These are phyloP conservation scores for Cynanchum wilfordii DNA, from an alignment of 257 asterid genomes.

Conservation along the genomic window DNA sequence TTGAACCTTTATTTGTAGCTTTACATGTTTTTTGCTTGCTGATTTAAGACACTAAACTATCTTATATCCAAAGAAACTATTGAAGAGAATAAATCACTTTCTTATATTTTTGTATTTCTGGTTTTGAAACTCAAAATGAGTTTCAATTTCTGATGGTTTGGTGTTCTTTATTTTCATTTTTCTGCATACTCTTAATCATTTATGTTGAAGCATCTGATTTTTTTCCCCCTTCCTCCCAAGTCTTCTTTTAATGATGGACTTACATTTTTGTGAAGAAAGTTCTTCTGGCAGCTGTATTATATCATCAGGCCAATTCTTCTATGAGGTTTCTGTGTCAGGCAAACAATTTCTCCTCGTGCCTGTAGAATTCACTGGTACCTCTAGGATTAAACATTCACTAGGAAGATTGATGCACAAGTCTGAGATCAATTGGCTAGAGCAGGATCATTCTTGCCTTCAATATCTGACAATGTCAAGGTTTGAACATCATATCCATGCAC, in stretches of 20 bases:
- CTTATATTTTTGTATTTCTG: not conserved
- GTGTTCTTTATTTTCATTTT: not conserved
- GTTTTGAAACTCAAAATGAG: not conserved
- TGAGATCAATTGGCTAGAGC: not conserved
- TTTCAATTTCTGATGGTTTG: not conserved
- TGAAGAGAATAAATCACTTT: not conserved
- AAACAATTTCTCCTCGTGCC: not conserved
- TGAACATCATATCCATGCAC: not conserved
- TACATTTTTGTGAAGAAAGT: not conserved
- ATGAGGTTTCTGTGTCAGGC: not conserved
- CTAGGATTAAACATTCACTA: not conserved
- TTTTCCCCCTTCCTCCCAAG: not conserved
- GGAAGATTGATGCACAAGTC: not conserved
- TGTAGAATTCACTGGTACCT: too few relatives aligned
- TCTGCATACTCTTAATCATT: not conserved
- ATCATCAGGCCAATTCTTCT: not conserved
- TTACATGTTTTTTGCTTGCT: slow-evolving; percentile 8
- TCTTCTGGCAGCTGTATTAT: not conserved
- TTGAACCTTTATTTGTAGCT: slow-evolving; percentile 4
- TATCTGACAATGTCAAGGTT: not conserved
- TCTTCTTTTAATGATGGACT: not conserved
- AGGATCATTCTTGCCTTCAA: not conserved
- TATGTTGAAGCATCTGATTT: not conserved
- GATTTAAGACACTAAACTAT: not conserved
- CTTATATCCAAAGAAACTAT: not conserved